Percentiles rank a stretch among this genome's conserved stretches.
phyloP scores from a whole-genome alignment of 2,329 filamentous ascomycete genomes.

The Exophiala bonariae region DNA sequence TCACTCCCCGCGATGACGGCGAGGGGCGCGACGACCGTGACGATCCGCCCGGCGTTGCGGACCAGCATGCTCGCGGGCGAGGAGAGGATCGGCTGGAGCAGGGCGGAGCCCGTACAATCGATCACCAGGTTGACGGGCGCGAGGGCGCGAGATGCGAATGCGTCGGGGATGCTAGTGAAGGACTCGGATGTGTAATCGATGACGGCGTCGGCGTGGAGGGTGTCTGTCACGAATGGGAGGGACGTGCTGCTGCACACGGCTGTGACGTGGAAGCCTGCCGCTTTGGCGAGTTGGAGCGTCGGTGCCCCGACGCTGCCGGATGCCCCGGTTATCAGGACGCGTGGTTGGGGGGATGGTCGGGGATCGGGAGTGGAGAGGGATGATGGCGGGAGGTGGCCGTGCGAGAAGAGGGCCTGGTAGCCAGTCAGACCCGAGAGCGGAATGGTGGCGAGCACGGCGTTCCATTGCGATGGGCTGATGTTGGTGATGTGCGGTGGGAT shows the following conservation, averaged over 20 bases:
- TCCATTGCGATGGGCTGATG: constrained; percentile 32
- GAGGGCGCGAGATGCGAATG: constrained; percentile 35
- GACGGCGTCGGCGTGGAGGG: constrained; percentile 36
- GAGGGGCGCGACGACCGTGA: constrained; percentile 35
- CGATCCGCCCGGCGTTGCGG: constrained; percentile 1
- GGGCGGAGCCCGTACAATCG: constrained; percentile 38
- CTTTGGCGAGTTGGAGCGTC: constrained; percentile 36
- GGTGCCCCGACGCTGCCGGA: constrained; percentile 38
- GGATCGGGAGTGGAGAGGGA: constrained; percentile 1
- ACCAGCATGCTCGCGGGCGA: constrained; percentile 22
- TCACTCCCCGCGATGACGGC: constrained; percentile 6
- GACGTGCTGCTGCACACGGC: constrained; percentile 25
- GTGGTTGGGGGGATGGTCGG: constrained; percentile 4
- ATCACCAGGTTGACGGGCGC: constrained; percentile 41
- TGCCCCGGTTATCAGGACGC: constrained; percentile 41
- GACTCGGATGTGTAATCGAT: constrained; percentile 26
- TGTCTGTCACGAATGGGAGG: constrained; percentile 28
- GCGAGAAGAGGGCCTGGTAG: constrained; percentile 43
- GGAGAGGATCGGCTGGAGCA: constrained; percentile 36
- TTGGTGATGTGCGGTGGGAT: constrained; percentile 34
- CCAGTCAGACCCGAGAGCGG: constrained; percentile 41
- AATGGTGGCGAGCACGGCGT: constrained; percentile 34
- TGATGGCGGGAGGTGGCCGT: constrained; percentile 32
- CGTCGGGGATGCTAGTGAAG: constrained; percentile 29
- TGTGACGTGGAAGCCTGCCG: constrained; percentile 31